phyloP scores from a whole-genome alignment of 495 filamentous ascomycete genomes.

The Penicillium samsonianum region DNA sequence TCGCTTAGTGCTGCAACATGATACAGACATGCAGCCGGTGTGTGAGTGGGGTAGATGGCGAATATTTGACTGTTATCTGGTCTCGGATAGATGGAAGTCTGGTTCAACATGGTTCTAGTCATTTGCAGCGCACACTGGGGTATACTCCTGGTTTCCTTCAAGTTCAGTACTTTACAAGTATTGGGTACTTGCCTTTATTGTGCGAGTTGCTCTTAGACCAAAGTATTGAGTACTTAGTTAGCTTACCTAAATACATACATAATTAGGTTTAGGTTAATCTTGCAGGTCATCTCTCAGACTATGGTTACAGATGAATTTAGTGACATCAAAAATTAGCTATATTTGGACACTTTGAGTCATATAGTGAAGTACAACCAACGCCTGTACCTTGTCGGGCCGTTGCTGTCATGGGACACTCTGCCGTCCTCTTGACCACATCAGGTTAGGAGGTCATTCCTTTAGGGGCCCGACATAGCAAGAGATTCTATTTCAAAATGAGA shows the following conservation, averaged over 20 bases:
- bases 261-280: too few relatives aligned
- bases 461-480: not conserved
- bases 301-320: not conserved
- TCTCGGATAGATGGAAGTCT: not conserved
- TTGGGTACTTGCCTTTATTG: not conserved
- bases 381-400: not conserved
- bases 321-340: not conserved
- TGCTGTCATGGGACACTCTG: not conserved
- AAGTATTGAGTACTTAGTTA: not conserved
- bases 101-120: not conserved
- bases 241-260: not conserved
- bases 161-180: not conserved
- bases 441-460: not conserved
- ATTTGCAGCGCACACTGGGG: not conserved
- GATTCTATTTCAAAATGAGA: not conserved
- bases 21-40: not conserved
- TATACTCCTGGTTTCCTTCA: too few relatives aligned
- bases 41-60: not conserved
- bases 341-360: not conserved
- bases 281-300: not conserved
- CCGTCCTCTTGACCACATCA: conserved; percentile 5
- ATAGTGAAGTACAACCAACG: not conserved
- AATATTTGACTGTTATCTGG: not conserved
- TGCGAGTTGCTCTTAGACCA: not conserved
- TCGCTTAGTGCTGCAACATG: not conserved